phyloP scores from a whole-genome alignment of 1,284 basidiomycete genomes.

The Pseudozyma sp. region DNA sequence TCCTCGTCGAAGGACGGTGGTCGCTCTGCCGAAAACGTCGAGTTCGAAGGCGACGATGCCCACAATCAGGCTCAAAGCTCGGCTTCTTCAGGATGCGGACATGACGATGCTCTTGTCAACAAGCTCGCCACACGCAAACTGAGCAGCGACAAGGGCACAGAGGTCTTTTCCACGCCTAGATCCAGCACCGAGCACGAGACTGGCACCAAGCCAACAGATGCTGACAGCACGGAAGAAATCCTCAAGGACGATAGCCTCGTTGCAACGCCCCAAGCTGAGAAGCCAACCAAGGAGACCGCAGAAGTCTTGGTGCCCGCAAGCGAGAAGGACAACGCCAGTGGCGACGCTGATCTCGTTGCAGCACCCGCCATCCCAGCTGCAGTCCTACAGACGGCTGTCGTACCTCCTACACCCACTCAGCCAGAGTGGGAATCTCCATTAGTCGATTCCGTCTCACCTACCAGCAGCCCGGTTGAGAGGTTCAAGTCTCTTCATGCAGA shows the following conservation, averaged over 20 bases:
- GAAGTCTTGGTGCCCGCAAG: not conserved
- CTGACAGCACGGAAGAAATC: not conserved
- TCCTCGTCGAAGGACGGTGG: conserved; percentile 33
- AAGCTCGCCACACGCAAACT: not conserved
- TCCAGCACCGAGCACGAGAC: conserved; percentile 29
- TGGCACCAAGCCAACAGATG: not conserved
- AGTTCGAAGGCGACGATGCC: conserved; percentile 36
- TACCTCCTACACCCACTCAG: conserved; percentile 24
- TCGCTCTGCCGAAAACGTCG: conserved; percentile 34
- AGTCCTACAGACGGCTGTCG: conserved; percentile 12
- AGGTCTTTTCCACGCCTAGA: conserved; percentile 33
- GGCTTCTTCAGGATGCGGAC: conserved; percentile 30
- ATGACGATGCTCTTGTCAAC: conserved; percentile 13
- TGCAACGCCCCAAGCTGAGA: not conserved
- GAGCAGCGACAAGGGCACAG: not conserved
- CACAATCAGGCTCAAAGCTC: conserved; percentile 32
- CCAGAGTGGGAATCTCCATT: conserved; percentile 7
- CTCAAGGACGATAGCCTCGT: not conserved
- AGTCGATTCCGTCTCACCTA: conserved; percentile 15
- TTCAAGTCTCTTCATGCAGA: conserved; percentile 10
- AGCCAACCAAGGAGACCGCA: not conserved
- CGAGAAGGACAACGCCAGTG: not conserved
- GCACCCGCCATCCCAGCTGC: conserved; percentile 24
- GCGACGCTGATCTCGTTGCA: conserved; percentile 3
- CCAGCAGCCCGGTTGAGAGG: conserved; percentile 17